Conservation (phyloP, 441 rosid species). For the Gossypium davidsonii region DNA sequence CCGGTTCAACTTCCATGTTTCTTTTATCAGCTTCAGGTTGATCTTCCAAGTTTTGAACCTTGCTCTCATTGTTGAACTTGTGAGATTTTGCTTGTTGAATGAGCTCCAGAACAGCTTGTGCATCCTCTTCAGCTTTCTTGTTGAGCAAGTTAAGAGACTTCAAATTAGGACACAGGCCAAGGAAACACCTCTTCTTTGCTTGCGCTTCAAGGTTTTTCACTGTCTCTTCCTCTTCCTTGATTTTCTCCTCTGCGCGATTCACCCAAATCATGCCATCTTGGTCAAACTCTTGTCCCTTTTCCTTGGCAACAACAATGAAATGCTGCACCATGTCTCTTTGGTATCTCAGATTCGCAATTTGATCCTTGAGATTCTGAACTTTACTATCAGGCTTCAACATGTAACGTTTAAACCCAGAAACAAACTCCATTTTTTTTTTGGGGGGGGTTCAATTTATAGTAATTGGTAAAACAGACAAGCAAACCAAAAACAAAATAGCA, state of each 20-base stretch:
- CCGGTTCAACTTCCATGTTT: background rate
- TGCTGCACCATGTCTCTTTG: background rate
- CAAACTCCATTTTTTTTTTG: background rate
- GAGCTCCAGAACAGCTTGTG: background rate
- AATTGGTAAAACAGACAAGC: background rate
- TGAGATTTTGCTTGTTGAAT: background rate
- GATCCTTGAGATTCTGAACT: background rate
- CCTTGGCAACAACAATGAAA: background rate
- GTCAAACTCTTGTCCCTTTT: background rate
- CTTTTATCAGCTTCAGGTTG: background rate
- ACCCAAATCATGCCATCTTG: background rate
- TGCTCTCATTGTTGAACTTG: background rate
- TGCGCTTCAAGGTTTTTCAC: slow-evolving; percentile 1
- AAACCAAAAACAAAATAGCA: background rate
- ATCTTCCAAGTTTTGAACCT: background rate
- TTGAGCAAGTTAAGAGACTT: background rate
- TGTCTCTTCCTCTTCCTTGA: background rate
- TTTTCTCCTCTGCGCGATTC: background rate
- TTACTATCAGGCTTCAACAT: background rate
- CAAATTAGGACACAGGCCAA: background rate
- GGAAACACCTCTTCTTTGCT: slow-evolving; percentile 7
- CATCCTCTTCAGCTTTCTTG: background rate
- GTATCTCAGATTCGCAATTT: background rate
- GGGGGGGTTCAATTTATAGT: background rate
- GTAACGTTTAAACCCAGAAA: background rate